Evolutionary conservation across 108 stramenopile species (phyloP).

Genomic region (Fragilaria crotonensis): DNA sequence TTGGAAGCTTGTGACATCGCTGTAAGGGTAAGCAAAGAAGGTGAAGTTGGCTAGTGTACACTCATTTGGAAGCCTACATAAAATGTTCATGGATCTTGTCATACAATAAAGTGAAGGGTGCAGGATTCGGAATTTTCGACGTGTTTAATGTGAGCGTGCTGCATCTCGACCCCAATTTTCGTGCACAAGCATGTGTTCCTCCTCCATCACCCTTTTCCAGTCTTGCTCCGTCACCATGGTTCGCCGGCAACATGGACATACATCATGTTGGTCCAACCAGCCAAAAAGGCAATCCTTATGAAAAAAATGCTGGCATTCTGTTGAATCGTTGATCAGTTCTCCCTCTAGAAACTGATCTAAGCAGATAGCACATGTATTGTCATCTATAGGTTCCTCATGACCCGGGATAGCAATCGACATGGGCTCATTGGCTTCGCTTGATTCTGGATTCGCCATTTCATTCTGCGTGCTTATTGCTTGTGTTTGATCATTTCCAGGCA

Average conservation of each 20-base stretch:
- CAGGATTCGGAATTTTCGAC: too few species aligned
- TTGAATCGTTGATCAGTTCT: neutral
- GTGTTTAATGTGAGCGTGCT: too few species aligned
- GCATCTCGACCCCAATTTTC: too few species aligned
- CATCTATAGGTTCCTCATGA: slow-evolving; percentile 1
- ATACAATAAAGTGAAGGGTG: too few species aligned
- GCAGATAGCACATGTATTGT: slow-evolving; percentile 1
- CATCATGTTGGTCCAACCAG: slow-evolving; percentile 5
- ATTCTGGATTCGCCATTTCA: neutral
- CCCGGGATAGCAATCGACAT: neutral
- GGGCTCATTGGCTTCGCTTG: neutral
- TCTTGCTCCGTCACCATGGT: neutral
- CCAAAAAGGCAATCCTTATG: neutral
- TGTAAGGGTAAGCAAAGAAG: too few species aligned
- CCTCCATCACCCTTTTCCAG: neutral
- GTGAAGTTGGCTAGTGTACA: too few species aligned
- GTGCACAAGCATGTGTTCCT: neutral
- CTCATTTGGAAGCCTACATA: too few species aligned
- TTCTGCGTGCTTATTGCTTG: neutral
- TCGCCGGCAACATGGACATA: slow-evolving; percentile 4
- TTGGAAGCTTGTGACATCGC: too few species aligned
- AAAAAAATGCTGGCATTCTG: slow-evolving; percentile 5
- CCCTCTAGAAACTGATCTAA: slow-evolving; percentile 5
- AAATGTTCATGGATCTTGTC: too few species aligned
- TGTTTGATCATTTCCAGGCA: neutral